A percentile compares a stretch with the other conserved stretches of the same genome.
Evolutionary conservation across 257 asterid species (phyloP).

Genomic region (Forsythia viridissima): DNA sequence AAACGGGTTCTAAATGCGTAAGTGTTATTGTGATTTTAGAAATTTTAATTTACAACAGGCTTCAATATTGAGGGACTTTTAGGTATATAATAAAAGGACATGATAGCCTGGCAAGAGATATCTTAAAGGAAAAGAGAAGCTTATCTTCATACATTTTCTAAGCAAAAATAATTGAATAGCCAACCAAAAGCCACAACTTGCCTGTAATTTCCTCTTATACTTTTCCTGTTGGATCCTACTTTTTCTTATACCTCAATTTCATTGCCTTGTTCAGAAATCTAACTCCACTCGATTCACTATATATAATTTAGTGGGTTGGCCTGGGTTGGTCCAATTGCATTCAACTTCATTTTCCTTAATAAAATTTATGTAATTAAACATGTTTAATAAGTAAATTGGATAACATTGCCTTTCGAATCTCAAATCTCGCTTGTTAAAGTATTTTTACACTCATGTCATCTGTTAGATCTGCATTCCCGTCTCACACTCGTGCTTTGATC

Average conservation of each 20-base stretch:
- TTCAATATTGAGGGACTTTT: not conserved
- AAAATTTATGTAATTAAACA: not conserved
- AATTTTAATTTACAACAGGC: not conserved
- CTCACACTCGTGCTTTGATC: no score
- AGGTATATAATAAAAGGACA: not conserved
- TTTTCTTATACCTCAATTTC: not conserved
- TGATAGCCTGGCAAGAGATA: not conserved
- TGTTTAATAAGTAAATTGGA: not conserved
- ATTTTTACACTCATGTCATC: no score
- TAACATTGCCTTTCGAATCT: not conserved
- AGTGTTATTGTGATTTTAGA: no score
- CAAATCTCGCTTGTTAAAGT: not conserved
- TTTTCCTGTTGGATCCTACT: not conserved
- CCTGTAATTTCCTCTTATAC: not conserved
- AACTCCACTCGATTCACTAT: not conserved
- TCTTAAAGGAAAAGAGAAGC: slow-evolving; percentile 8
- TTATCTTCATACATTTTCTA: not conserved
- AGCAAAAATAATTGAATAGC: not conserved
- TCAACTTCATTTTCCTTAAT: not conserved
- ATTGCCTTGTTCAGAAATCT: not conserved
- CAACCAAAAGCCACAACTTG: not conserved
- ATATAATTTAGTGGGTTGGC: no score
- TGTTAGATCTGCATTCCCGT: not conserved
- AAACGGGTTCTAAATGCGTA: no score
- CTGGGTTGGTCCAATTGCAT: not conserved